A percentile compares a stretch with the other conserved stretches of the same genome.
phyloP scores from a whole-genome alignment of 306 rosid species.

The Acacia melanoxylon region DNA sequence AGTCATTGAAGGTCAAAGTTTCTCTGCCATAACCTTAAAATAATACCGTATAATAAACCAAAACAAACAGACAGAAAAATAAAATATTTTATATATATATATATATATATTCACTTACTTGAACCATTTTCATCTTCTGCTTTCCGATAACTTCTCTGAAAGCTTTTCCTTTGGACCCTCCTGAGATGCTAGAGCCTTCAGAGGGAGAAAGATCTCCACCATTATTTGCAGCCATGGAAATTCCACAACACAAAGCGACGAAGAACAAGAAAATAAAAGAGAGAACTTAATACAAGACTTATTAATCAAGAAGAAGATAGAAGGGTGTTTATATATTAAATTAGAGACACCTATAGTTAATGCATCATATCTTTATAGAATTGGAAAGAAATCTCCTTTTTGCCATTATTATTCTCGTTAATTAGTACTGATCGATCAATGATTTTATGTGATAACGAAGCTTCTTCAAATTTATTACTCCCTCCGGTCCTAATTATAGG shows the following conservation, averaged over 20 bases:
- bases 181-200: constrained; percentile 50
- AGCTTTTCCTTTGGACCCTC: constrained; percentile 24
- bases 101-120: constrained; percentile 4
- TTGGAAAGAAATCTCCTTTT: constrained; percentile 37
- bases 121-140: constrained; percentile 13
- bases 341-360: neutral
- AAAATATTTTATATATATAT: too few species aligned
- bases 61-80: neutral
- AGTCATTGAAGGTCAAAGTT: neutral
- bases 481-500: too few species aligned
- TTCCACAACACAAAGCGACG: neutral
- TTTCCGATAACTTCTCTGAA: neutral
- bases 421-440: neutral
- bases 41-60: neutral
- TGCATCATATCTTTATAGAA: constrained; percentile 16
- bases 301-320: neutral
- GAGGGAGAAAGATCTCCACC: constrained; percentile 21
- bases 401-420: constrained; percentile 26
- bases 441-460: constrained; percentile 24
- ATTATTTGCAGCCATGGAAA: constrained; percentile 37
- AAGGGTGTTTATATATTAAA: neutral
- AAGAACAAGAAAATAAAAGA: neutral
- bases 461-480: neutral
- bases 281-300: neutral
- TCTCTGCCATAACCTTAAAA: too few species aligned